Evolutionary conservation across 768 basidiomycete genomes (phyloP), one percentile per base, ranked within the genome.

Genomic region (Tylopilus balloui): DNA sequence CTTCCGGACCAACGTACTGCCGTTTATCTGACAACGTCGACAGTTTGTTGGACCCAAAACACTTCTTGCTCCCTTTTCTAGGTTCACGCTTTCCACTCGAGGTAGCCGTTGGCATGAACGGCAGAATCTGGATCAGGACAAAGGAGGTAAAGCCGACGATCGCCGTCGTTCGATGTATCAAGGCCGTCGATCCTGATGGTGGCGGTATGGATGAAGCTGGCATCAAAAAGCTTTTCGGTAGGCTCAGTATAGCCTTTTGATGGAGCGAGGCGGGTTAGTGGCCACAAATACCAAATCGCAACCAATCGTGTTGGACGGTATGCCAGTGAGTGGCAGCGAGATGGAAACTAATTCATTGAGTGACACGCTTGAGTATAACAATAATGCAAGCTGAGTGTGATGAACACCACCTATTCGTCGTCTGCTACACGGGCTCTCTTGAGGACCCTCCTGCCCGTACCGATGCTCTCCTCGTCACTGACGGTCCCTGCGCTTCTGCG

Each of bases 51-150:
- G 83, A 89, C 62, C 80, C 87, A 17, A 81, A 79, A 43, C 83
- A 92, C 66, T 93, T 91, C 61, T 72, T 96, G 10, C 74, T 99
- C 4, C 84, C 88, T 6, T 65, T 87, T 2, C 76, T 96, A 20
- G 92, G 93, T 6, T 75, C 81, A 10, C 77, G 77, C 32, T 92
- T 95, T 60, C 89, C 92, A 8, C 77, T 96, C 40, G 94, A 98
- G 60, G 80, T 76, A 2, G 94, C 92, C 2, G 81, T 92, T 2
- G 96, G 96, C 1, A 73, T 88, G 66, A 99, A 99, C 62, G 95
- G 94, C 2, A 80, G 88, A 36, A 81, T 96, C 15, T 98, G 95
- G 95, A 68, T 97, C 56, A 86, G 76, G 50, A 73, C 91, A 7
- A 83, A 84, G 56, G 84, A 88, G 36, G 69, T 77, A 11, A 81